Conservation (phyloP, 371 early-diverging fungal genomes). For the Mucor racemosus region DNA sequence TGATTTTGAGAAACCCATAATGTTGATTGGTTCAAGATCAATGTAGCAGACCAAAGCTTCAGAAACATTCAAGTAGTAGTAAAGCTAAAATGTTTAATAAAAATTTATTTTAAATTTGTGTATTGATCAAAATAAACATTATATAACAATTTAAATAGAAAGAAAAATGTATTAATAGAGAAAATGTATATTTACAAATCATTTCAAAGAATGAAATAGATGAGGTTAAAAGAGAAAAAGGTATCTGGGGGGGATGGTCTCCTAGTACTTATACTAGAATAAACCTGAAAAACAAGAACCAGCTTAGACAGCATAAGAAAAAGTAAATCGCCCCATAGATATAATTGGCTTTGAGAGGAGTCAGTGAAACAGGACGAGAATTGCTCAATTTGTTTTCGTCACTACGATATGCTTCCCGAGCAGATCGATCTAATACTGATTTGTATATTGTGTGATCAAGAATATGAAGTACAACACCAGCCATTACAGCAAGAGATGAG, state of each 20-base stretch:
- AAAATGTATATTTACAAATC: neutral
- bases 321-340: slow-evolving; percentile 45
- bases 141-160: neutral
- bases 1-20: no score
- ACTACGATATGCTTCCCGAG: slow-evolving; percentile 9
- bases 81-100: no score
- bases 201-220: neutral
- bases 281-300: slow-evolving; percentile 49
- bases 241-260: neutral
- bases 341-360: slow-evolving; percentile 34
- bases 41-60: no score
- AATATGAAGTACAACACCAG: slow-evolving; percentile 46
- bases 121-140: neutral
- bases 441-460: slow-evolving; percentile 46
- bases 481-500: slow-evolving; percentile 44
- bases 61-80: no score
- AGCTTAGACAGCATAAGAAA: slow-evolving; percentile 41
- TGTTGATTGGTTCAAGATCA: no score
- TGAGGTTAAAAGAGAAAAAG: neutral
- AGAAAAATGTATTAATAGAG: neutral
- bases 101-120: neutral
- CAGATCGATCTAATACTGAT: slow-evolving; percentile 32
- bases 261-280: slow-evolving; percentile 10
- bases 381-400: slow-evolving; percentile 24
- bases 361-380: neutral